Evolutionary conservation across 805 yeast genomes (phyloP), one percentile per base, ranked within the genome.

Genomic region (Lipomyces anomalus): DNA sequence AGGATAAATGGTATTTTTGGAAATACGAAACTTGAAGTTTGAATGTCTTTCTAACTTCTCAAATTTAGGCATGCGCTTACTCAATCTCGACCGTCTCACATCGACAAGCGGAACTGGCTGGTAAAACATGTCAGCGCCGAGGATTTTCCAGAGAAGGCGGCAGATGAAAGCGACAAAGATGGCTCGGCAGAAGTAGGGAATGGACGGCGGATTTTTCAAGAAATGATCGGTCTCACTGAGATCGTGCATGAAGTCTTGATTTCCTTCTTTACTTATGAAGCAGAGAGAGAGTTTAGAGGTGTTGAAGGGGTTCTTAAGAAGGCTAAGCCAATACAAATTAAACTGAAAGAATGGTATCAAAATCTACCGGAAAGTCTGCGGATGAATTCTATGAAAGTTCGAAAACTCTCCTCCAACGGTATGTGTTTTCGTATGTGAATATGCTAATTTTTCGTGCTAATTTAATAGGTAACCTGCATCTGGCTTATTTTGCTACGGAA

Each of bases 1-100:
- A 88, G 63, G 96, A 88, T 58, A 87, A 89, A 61, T 90, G 97
- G 97, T n/a, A n/a, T n/a, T n/a, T n/a, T n/a, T n/a, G n/a, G n/a
- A n/a, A n/a, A n/a, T n/a, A n/a, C n/a, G n/a, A n/a, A n/a, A n/a
- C n/a, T n/a, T n/a, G n/a, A n/a, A n/a, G n/a, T n/a, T n/a, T n/a
- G n/a, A n/a, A n/a, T n/a, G n/a, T n/a, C n/a, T n/a, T n/a, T n/a
- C n/a, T n/a, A n/a, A n/a, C n/a, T n/a, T n/a, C n/a, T n/a, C n/a
- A n/a, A n/a, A n/a, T n/a, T n/a, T n/a, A n/a, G n/a, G n/a, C 73
- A 82, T 2, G 71, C 95, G 1, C 66, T 89, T 38, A 77, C 79
- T 43, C 94, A 87, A 60, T 78, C 90, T 0, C 70, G 95, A 38
- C 95, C 95, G 1, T 81, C 95, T 1, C 95, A 87, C 62, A 73